Evolutionary conservation across 305 asterid genomes (phyloP).

Genomic region (Rubia peregrina): DNA sequence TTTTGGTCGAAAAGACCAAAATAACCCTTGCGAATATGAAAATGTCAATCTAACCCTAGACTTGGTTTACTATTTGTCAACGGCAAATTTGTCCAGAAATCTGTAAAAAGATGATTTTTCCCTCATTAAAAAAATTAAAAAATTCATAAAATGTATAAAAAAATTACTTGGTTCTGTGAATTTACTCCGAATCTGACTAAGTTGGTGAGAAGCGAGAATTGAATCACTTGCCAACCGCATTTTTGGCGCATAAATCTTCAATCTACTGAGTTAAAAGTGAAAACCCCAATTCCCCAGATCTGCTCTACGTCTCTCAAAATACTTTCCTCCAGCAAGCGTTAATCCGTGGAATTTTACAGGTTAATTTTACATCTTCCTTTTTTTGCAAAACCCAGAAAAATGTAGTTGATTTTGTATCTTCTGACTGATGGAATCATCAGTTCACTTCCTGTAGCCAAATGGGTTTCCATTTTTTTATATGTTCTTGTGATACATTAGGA

Average conservation of each 20-base stretch:
- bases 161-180: background rate
- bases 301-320: constrained; percentile 27
- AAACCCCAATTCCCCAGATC: constrained; percentile 17
- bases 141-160: too few species aligned
- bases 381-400: background rate
- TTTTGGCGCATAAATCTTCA: background rate
- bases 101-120: too few species aligned
- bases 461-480: background rate
- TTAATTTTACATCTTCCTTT: constrained; percentile 9
- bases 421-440: background rate
- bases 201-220: background rate
- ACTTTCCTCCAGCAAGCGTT: constrained; percentile 77
- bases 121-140: too few species aligned
- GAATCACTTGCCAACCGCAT: background rate
- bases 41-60: too few species aligned
- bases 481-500: background rate
- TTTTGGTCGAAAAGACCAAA: too few species aligned
- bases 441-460: background rate
- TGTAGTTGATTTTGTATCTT: background rate
- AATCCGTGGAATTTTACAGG: constrained; percentile 98
- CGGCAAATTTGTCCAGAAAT: too few species aligned
- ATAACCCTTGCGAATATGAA: too few species aligned
- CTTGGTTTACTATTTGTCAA: too few species aligned
- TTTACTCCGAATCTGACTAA: background rate
- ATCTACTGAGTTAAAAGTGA: background rate